Evolutionary conservation across 257 asterid species (phyloP), one percentile per base, ranked within the genome.

Genomic region (Primulina huaijiensis): DNA sequence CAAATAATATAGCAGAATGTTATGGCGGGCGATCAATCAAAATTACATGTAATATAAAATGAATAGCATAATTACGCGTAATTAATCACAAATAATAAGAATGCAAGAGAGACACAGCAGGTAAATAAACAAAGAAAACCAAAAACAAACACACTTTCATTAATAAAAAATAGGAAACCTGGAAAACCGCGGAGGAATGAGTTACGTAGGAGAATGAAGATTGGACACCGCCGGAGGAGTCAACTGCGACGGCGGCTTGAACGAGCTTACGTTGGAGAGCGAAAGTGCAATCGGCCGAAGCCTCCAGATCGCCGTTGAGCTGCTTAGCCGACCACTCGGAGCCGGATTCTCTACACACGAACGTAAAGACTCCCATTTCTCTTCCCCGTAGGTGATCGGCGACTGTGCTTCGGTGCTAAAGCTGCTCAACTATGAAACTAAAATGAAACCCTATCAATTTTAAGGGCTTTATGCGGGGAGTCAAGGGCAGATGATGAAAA

Each of bases 211-310:
- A 80, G 74, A 88, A 88, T 7, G 95, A 86, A 0, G 92, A 84
- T 64, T 79, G 89, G 33, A 86, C 88, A 16, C 78, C 88, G 23
- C 87, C 87, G 71, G 87, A 76, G 23, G 87, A 76, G 70, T 86
- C 90, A 50, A 82, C 46, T 1, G 92, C 30, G 30, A 80, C 50
- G 25, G 87, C 83, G 60, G 70, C 87, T 12, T 84, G 83, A 29
- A 88, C 95, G 12, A 88, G 92, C 80, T 84, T 86, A 23, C 92
- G 85, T 76, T 88, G 95, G 14, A 88, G 84, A 4, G 78, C 81
- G 76, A 37, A 87, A 11, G 86, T 77, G 46, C 60, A 68, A 31
- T 23, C 75, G 56, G 90, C 85, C 7, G 88, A 76, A 16, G 91
- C 86, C 77, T 82, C 91, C 1, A 87, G 76, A 0, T 85, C 89